These are phyloP conservation scores for Talaromyces sp. DNA, from an alignment of 2,329 filamentous ascomycete species.

Conservation along the genomic window DNA sequence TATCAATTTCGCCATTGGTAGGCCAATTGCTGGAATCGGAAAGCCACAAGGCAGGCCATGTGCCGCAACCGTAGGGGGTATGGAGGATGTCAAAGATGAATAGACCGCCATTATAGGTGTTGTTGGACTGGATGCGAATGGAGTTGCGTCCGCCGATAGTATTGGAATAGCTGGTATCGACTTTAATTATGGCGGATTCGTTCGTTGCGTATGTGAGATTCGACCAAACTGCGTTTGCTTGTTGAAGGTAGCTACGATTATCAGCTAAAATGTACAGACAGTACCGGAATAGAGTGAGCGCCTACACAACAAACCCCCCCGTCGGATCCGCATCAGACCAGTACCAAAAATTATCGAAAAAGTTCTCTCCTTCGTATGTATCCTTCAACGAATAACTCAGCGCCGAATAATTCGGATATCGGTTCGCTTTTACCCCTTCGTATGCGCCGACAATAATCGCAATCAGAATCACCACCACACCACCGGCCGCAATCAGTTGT, in stretches of 20 bases:
- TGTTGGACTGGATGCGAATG: slow-evolving; percentile 62
- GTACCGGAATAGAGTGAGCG: slow-evolving; percentile 23
- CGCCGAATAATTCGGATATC: slow-evolving; percentile 46
- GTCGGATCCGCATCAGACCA: slow-evolving; percentile 48
- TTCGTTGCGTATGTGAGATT: slow-evolving; percentile 63
- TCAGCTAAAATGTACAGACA: background rate
- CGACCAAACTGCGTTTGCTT: slow-evolving; percentile 31
- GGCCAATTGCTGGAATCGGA: slow-evolving; percentile 63
- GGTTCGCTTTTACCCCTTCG: slow-evolving; percentile 36
- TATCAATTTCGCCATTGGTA: slow-evolving; percentile 62
- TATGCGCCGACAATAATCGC: slow-evolving; percentile 50
- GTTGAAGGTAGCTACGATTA: slow-evolving; percentile 33
- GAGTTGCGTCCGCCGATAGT: slow-evolving; percentile 62
- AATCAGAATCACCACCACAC: slow-evolving; percentile 39
- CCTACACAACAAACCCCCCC: slow-evolving; percentile 49
- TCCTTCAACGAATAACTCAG: slow-evolving; percentile 45
- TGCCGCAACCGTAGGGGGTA: slow-evolving; percentile 62
- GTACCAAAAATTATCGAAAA: slow-evolving; percentile 50
- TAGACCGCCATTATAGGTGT: slow-evolving; percentile 61
- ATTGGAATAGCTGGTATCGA: slow-evolving; percentile 61
- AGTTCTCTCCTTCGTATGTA: slow-evolving; percentile 41
- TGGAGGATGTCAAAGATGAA: slow-evolving; percentile 67
- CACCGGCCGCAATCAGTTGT: slow-evolving; percentile 48
- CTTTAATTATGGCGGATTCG: slow-evolving; percentile 56
- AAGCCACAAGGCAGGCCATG: slow-evolving; percentile 67